Base-by-base conservation (phyloP, 371 early-diverging fungal genomes). In the Dipsacomyces acuminosporus region DNA sequence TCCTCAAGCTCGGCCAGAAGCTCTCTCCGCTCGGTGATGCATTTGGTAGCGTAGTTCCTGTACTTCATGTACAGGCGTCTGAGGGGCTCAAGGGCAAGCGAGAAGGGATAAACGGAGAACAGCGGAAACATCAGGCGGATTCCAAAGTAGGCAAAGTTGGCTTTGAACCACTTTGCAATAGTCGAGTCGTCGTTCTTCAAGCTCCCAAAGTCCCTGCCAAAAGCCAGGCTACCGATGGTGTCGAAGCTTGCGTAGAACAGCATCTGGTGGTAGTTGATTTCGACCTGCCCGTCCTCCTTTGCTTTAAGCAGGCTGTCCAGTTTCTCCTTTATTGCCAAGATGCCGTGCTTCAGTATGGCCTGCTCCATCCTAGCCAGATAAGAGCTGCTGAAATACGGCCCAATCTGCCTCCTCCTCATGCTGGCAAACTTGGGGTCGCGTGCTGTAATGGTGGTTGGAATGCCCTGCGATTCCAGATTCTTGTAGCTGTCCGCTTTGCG, bases 191-290 rank as follows among this genome's bases (percentile, higher is more conserved):
- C 56, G 5, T 26, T 38, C 9, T 24, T 9, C 7, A 48, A 1
- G 7, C 58, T 35, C 5, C 40, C 47, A 36, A 75, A 75, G 19
- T 44, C 45, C 8, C 36, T 19, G 13, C 75, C 75, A 47, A 61
- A 75, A 4, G 58, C 61, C 11, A 75, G 56, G 15, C n/a, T 24
- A 13, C 75, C 67, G 19, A 71, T 66, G 24, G 71, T 41, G 20
- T 75, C 71, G 14, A 65, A 46, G 1, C 64, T 56, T 9, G 69
- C 35, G 2, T 33, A 44, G 22, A 62, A 62, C 38, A 59, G 74
- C 3, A 34, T 46, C 5, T 56, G 45, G 41, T 47, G 54, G 38
- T 62, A 74, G 48, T 74, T 74, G 21, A 67, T 57, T 13, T 33
- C 2, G 25, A 14, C 18, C 38, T 17, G n/a, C 11, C 14, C 20